Evolutionary conservation across 768 basidiomycete genomes (phyloP).

Genomic region (Bullera alba): DNA sequence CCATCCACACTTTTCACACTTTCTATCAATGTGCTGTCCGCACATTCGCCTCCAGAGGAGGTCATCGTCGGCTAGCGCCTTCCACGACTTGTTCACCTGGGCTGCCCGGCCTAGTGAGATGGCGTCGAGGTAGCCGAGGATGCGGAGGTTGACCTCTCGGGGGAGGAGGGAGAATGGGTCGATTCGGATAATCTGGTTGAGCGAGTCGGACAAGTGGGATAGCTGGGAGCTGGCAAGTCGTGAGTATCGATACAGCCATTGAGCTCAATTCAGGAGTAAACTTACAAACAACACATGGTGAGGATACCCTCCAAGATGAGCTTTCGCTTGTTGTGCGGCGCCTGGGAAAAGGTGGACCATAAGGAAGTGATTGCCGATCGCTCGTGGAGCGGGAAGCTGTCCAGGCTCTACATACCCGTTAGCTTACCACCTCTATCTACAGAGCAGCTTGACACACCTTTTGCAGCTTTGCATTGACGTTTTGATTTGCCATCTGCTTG

Average conservation of each 20-base stretch:
- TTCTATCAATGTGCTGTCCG: slow-evolving; percentile 95
- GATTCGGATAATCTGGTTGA: slow-evolving; percentile 84
- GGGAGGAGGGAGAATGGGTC: slow-evolving; percentile 90
- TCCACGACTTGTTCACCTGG: slow-evolving; percentile 81
- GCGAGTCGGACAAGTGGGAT: slow-evolving; percentile 87
- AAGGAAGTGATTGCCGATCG: slow-evolving; percentile 80
- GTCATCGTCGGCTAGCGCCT: slow-evolving; percentile 84
- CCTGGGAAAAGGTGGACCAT: slow-evolving; percentile 95
- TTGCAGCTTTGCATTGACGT: slow-evolving; percentile 84
- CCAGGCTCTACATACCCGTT: slow-evolving; percentile 49
- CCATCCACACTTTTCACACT: slow-evolving; percentile 96
- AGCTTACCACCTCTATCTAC: too few species aligned
- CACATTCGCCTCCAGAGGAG: slow-evolving; percentile 92
- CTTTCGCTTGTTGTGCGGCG: slow-evolving; percentile 79
- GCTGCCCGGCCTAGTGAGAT: slow-evolving; percentile 88
- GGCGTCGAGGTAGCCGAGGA: slow-evolving; percentile 83
- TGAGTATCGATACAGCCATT: not conserved
- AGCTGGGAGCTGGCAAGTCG: slow-evolving; percentile 60
- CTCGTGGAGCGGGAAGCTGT: slow-evolving; percentile 76
- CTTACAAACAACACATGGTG: slow-evolving; percentile 91
- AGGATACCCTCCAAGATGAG: slow-evolving; percentile 93
- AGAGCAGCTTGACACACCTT: slow-evolving; percentile 55
- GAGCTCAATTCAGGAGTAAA: slow-evolving; percentile 2
- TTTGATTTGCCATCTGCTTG: slow-evolving; percentile 93
- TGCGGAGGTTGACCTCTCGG: slow-evolving; percentile 76